phyloP scores from a whole-genome alignment of 2,329 filamentous ascomycete genomes.

The Bipolaris victoriae region DNA sequence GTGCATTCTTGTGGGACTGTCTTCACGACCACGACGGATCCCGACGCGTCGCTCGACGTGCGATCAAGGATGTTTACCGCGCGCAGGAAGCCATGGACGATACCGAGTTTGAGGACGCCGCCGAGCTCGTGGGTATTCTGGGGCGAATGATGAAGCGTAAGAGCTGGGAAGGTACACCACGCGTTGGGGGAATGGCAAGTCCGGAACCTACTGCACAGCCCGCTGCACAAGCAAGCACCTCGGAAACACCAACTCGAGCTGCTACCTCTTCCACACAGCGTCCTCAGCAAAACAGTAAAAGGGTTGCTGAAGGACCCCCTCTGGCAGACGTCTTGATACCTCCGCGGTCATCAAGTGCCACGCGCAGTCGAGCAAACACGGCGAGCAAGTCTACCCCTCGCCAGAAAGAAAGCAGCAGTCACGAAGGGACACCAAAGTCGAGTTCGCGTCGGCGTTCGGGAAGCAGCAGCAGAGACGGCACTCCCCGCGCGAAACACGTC shows the following conservation, averaged over 20 bases:
- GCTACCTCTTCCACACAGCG: slow-evolving; percentile 26
- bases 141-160: slow-evolving; percentile 84
- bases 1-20: slow-evolving; percentile 93
- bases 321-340: slow-evolving; percentile 29
- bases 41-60: slow-evolving; percentile 76
- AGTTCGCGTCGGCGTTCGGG: slow-evolving; percentile 32
- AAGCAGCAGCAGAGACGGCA: slow-evolving; percentile 42
- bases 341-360: slow-evolving; percentile 23
- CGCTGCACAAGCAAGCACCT: slow-evolving; percentile 19
- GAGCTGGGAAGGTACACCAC: slow-evolving; percentile 48
- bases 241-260: slow-evolving; percentile 14
- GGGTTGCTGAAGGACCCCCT: slow-evolving; percentile 36
- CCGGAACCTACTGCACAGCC: slow-evolving; percentile 35
- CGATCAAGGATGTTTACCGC: slow-evolving; percentile 89
- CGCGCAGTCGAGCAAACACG: slow-evolving; percentile 40
- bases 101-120: slow-evolving; percentile 91
- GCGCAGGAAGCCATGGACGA: slow-evolving; percentile 93
- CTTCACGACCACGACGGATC: slow-evolving; percentile 80
- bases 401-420: slow-evolving; percentile 29
- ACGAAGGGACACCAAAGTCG: slow-evolving; percentile 37
- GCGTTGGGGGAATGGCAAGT: slow-evolving; percentile 38
- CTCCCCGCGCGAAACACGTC: slow-evolving; percentile 38
- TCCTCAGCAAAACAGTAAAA: slow-evolving; percentile 31
- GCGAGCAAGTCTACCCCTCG: slow-evolving; percentile 30
- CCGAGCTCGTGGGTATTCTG: slow-evolving; percentile 82